Evolutionary conservation across 2,329 filamentous ascomycete species (phyloP).

Genomic region (Trichoderma semiorbis): DNA sequence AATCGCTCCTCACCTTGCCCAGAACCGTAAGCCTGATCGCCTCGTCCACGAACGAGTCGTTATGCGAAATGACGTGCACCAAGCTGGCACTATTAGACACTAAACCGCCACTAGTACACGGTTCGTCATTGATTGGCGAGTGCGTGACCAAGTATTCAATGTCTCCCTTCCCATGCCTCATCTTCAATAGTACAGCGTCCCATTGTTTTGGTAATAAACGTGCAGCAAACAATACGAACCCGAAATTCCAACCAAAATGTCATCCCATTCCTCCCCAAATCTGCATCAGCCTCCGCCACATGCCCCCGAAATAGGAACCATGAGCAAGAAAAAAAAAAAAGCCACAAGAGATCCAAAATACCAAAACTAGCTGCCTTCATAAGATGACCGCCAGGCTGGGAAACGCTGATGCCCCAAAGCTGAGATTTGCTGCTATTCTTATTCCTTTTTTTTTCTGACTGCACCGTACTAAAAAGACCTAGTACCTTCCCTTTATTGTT

Average conservation of each 20-base stretch:
- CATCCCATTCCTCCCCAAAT: not conserved
- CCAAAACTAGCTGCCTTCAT: not conserved
- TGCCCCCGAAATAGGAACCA: not conserved
- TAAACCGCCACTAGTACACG: not conserved
- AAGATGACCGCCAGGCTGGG: not conserved
- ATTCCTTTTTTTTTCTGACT: not conserved
- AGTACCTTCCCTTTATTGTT: not conserved
- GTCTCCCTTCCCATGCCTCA: not conserved
- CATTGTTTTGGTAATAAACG: not conserved
- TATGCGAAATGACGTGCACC: constrained; percentile 10
- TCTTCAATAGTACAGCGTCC: not conserved
- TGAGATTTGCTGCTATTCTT: not conserved
- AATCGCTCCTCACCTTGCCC: not conserved
- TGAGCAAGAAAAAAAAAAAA: not conserved
- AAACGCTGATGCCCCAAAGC: not conserved
- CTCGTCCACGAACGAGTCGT: not conserved
- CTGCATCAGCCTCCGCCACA: constrained; percentile 2
- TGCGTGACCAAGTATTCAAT: not conserved
- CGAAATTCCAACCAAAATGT: not conserved
- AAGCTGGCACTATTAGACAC: not conserved
- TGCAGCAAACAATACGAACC: not conserved
- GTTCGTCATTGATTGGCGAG: not conserved
- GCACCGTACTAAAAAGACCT: not conserved
- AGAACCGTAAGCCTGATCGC: not conserved
- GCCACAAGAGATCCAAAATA: not conserved